Evolutionary conservation across 352 stramenopile genomes (phyloP), one percentile per base, ranked within the genome.

Genomic region (Phytophthora brassicae): DNA sequence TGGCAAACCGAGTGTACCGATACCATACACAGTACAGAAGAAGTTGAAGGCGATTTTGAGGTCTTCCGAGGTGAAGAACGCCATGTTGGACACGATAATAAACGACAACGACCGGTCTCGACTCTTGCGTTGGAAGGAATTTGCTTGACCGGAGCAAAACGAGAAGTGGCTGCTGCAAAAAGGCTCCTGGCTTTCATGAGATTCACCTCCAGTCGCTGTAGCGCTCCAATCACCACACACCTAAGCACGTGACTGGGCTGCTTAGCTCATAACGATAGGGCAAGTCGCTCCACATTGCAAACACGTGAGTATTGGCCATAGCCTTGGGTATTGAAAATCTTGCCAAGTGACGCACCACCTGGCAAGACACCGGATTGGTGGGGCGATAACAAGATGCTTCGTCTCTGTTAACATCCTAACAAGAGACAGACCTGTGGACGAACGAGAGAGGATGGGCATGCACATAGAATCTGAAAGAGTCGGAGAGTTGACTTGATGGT

Each of bases 1-100:
- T 17, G 80, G 78, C 11, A 89, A 63, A 24, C 78, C 75, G 5
- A 89, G 70, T 31, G 80, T 88, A 24, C 80, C 80, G 46, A 89
- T 86, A 50, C 79, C 79, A 39, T 84, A 89, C 26, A 89, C 75
- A 41, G 70, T 80, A 56, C 79, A 89, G 59, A 84, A 81, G 67
- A 84, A 80, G 62, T 80, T 84, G 62, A 84, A 84, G 28, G 66
- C 65, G 51, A 82, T 86, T 54, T 89, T 89, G 45, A 79, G 48
- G 56, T 88, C 79, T 41, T 89, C 79, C n/a, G 60, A 52, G 16
- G 75, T 88, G 59, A 88, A 83, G 48, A 72, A 78, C 56, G 75
- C 56, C 72, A 86, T 81, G 5, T n/a, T 60, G 4, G 45, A 28
- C n/a, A 54, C 31, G 24, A 20, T 65, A 47, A 67, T 63, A 50